A percentile compares a stretch with the other conserved stretches of the same genome.
phyloP scores from a whole-genome alignment of 139 green algal genomes.

The Chara braunii region DNA sequence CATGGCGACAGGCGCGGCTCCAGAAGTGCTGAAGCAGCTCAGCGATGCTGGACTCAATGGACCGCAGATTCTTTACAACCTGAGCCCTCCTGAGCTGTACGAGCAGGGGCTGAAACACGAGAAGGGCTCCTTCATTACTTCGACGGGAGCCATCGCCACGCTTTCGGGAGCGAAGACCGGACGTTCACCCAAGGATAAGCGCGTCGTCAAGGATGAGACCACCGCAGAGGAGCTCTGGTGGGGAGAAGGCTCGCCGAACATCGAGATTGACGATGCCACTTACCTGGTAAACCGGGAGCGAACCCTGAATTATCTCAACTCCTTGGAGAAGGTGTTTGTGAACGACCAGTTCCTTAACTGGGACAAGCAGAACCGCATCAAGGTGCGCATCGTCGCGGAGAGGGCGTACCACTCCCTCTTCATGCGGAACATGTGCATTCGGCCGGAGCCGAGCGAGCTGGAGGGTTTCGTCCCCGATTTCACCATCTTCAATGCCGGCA shows the following conservation, averaged over 20 bases:
- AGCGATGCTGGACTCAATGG: too few species aligned
- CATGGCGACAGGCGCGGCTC: too few species aligned
- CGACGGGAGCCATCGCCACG: slow-evolving; percentile 63
- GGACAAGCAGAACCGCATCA: background rate
- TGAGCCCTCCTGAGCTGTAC: too few species aligned
- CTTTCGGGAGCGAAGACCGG: slow-evolving; percentile 80
- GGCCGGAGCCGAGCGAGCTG: slow-evolving; percentile 63
- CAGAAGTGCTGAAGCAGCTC: too few species aligned
- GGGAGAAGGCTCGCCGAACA: slow-evolving; percentile 33
- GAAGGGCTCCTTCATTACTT: slow-evolving; percentile 47
- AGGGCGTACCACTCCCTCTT: slow-evolving; percentile 89
- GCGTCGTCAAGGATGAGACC: slow-evolving; percentile 68
- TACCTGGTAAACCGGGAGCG: slow-evolving; percentile 31
- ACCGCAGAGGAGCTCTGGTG: slow-evolving; percentile 39
- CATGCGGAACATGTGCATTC: slow-evolving; percentile 91
- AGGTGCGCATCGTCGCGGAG: slow-evolving; percentile 53
- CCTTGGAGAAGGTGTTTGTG: slow-evolving; percentile 30
- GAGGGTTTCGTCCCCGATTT: slow-evolving; percentile 73
- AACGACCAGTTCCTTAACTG: slow-evolving; percentile 17
- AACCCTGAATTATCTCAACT: slow-evolving; percentile 32
- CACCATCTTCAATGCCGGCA: slow-evolving; percentile 87
- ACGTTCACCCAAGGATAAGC: slow-evolving; percentile 85
- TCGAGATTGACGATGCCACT: slow-evolving; percentile 36
- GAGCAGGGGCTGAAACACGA: slow-evolving; percentile 31
- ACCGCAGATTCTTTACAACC: too few species aligned